Conservation (phyloP, 352 stramenopile species). For the Pythium insidiosum region DNA sequence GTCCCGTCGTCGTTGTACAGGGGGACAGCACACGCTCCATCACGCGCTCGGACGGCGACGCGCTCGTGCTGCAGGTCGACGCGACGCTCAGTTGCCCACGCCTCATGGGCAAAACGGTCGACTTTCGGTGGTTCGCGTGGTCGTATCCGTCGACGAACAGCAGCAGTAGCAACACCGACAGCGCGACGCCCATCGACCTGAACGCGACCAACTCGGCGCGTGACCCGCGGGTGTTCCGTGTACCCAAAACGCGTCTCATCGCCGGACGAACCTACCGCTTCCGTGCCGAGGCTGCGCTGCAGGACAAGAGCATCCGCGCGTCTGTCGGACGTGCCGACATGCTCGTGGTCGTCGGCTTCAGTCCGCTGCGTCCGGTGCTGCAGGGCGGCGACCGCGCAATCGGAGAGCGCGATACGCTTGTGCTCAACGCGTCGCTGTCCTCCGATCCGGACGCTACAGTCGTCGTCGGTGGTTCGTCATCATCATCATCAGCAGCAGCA, state of each 20-base stretch:
- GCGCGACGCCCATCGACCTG: slow-evolving; percentile 16
- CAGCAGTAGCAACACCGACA: background rate
- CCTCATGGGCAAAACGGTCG: slow-evolving; percentile 21
- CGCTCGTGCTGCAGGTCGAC: slow-evolving; percentile 35
- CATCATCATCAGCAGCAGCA: slow-evolving; percentile 11
- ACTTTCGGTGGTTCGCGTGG: slow-evolving; percentile 39
- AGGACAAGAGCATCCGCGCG: background rate
- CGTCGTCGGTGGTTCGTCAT: too few relatives aligned
- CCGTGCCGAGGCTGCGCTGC: slow-evolving; percentile 23
- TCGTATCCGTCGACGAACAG: slow-evolving; percentile 4
- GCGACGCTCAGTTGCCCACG: slow-evolving; percentile 34
- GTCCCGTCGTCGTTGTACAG: slow-evolving; percentile 40
- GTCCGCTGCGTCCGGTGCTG: slow-evolving; percentile 24
- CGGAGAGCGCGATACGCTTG: slow-evolving; percentile 34
- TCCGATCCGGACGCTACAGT: slow-evolving; percentile 47
- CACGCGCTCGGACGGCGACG: slow-evolving; percentile 21
- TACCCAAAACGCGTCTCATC: slow-evolving; percentile 25
- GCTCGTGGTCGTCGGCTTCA: slow-evolving; percentile 28
- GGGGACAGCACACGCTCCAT: slow-evolving; percentile 28
- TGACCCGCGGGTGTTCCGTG: slow-evolving; percentile 49
- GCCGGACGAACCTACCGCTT: slow-evolving; percentile 49
- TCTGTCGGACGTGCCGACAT: slow-evolving; percentile 33
- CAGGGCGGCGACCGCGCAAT: slow-evolving; percentile 36
- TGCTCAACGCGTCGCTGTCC: slow-evolving; percentile 37
- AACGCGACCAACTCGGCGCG: slow-evolving; percentile 44